Base-by-base conservation (phyloP, 352 stramenopile genomes). In the Phytophthora syringae region DNA sequence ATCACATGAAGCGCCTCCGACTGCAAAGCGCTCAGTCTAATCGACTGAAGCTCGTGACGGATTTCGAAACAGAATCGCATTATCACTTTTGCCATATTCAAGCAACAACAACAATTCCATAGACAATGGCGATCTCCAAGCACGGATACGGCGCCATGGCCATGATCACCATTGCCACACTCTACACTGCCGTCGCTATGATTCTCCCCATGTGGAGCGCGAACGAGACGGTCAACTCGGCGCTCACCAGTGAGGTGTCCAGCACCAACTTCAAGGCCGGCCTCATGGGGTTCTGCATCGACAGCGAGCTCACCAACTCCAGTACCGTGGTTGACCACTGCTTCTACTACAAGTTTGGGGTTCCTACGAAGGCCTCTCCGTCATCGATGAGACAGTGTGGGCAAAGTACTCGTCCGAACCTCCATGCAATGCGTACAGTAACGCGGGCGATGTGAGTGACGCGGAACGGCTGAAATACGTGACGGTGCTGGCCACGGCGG, bases 261-360 rank as follows among this genome's bases (percentile, higher is more conserved):
- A 66, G 54, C 22, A 63, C 64, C 36, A 63, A 67, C 52, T 72
- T 67, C 37, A 67, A 67, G 16, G 50, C 64, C 7, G 50, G 56
- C 15, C 34, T 72, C 50, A 59, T 62, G 56, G 42, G 63, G 16
- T 66, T 65, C 63, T 82, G 77, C 62, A 84, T 81, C 44, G 76
- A 90, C 58, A 67, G 84, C 27, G 58, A 87, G 51, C 56, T 88
- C 52, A 30, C 49, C 13, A 76, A 86, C 58, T 34, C 58, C 25
- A 72, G 60, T 21, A 44, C 77, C 16, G 45, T 55, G 9, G 77
- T 87, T 40, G 76, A 87, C 68, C 72, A 81, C 57, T 89, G 80
- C 64, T 89, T 87, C 65, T 89, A 84, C 69, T 76, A 87, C 74
- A 86, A 77, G 13, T 74, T 72, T 3, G 82, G 64, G 66, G 73